Evolutionary conservation across 1,284 basidiomycete species (phyloP), one percentile per base, ranked within the genome.

Genomic region (Fomitopsis schrenkii): DNA sequence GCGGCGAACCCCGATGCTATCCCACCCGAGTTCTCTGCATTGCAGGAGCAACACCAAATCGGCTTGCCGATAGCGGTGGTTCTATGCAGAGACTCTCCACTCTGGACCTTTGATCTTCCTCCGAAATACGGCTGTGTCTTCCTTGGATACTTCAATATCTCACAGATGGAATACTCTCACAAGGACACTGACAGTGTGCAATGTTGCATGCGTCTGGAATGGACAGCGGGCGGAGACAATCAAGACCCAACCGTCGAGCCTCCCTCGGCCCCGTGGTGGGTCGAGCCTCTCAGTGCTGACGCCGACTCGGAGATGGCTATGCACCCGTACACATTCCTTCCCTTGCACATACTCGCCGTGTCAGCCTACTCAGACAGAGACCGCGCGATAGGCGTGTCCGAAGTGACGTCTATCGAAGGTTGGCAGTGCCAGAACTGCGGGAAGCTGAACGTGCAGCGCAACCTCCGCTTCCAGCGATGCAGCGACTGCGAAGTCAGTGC

Each of bases 401-500:
- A 65, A n/a, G 48, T 55, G 35, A 59, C 38, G 15, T 30, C 57
- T 1, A 28, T 30, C 38, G 55, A 35, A 3, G 78, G 78, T 8
- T 79, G 79, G 79, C 74, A 72, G 52, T 79, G 78, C 60, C 62
- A 38, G 9, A 52, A 57, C 3, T 79, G 78, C 40, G 77, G 79
- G 8, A 67, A 72, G 63, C 68, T 80, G n/a, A 79, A 79, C 45
- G 62, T 67, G 8, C 78, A 79, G 61, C 63, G 63, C 5, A 71
- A 68, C 36, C 68, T 79, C 59, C 75, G 78, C 54, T 72, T 71
- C 44, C 77, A 78, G 59, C 69, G 67, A 59, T 79, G 78, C 59
- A 65, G 64, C 55, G 69, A 17, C 1, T 79, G 78, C 60, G 52
- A 60, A 62, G 78, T 79, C 61, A 46, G 69, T 65, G 26, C 33